These are phyloP conservation scores for Mucor saturninus DNA, from an alignment of 371 early-diverging fungal species.

Conservation along the genomic window DNA sequence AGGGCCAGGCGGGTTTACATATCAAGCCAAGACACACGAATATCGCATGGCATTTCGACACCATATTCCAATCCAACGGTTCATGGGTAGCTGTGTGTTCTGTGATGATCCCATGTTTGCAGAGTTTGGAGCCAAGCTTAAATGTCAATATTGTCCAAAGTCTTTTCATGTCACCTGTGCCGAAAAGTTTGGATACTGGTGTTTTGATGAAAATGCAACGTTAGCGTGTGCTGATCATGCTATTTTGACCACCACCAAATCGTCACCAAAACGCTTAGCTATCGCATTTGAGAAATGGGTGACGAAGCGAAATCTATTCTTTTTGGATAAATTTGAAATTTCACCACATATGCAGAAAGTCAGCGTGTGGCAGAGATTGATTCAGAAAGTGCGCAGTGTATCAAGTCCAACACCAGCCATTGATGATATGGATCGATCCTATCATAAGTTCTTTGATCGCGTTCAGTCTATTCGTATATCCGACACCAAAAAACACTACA, in stretches of 20 bases:
- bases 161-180: constrained; percentile 64
- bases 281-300: constrained; percentile 1
- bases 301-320: neutral
- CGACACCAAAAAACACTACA: neutral
- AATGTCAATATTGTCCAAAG: constrained; percentile 50
- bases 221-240: neutral
- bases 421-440: neutral
- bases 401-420: neutral
- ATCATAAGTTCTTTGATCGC: neutral
- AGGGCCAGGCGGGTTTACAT: constrained; percentile 23
- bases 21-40: constrained; percentile 5
- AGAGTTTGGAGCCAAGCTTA: constrained; percentile 49
- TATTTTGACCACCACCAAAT: neutral
- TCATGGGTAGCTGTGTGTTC: constrained; percentile 29
- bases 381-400: neutral
- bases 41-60: neutral
- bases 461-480: neutral
- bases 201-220: neutral
- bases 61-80: constrained; percentile 2
- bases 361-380: neutral
- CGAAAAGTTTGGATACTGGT: constrained; percentile 29
- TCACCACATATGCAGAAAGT: neutral
- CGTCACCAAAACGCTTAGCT: neutral
- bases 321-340: neutral
- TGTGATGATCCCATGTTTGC: constrained; percentile 42